phyloP scores from a whole-genome alignment of 2,329 filamentous ascomycete genomes.

The Biscogniauxia marginata region DNA sequence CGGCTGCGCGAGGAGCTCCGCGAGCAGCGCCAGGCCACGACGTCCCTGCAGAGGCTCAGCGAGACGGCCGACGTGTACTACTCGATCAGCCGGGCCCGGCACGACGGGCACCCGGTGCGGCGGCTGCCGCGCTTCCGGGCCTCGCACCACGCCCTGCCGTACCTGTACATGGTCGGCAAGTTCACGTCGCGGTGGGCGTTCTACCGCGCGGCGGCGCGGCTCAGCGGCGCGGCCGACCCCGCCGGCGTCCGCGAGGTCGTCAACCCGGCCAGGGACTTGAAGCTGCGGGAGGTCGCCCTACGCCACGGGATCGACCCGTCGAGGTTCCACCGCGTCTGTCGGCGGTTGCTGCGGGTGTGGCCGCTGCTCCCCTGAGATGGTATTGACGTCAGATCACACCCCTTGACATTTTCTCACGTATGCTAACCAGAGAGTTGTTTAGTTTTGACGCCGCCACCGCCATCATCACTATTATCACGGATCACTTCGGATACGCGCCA shows the following conservation, averaged over 20 bases:
- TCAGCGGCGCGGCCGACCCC: conserved; percentile 28
- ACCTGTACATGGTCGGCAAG: conserved; percentile 44
- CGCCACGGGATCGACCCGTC: conserved; percentile 37
- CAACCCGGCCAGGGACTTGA: conserved; percentile 41
- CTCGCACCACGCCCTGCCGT: conserved; percentile 27
- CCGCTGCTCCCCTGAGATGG: conserved; percentile 5
- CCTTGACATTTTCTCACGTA: too few relatives aligned
- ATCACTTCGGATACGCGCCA: too few relatives aligned
- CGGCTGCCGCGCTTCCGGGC: conserved; percentile 25
- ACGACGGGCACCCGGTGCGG: conserved; percentile 35
- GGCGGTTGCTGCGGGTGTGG: conserved; percentile 6
- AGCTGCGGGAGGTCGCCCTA: conserved; percentile 35
- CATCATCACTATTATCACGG: too few relatives aligned
- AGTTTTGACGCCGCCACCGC: too few relatives aligned
- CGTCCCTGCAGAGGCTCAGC: conserved; percentile 38
- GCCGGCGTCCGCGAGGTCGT: conserved; percentile 40
- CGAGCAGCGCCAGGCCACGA: neutral
- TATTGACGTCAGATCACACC: too few relatives aligned
- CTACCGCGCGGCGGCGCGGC: conserved; percentile 35
- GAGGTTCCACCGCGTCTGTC: conserved; percentile 31
- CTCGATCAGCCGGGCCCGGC: conserved; percentile 37
- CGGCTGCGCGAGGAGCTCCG: neutral
- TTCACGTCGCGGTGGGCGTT: conserved; percentile 42
- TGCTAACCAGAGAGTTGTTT: too few relatives aligned
- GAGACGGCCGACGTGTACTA: conserved; percentile 46